These are phyloP conservation scores for Leccinum solheimii DNA, from an alignment of 1,284 basidiomycete genomes.

Conservation along the genomic window DNA sequence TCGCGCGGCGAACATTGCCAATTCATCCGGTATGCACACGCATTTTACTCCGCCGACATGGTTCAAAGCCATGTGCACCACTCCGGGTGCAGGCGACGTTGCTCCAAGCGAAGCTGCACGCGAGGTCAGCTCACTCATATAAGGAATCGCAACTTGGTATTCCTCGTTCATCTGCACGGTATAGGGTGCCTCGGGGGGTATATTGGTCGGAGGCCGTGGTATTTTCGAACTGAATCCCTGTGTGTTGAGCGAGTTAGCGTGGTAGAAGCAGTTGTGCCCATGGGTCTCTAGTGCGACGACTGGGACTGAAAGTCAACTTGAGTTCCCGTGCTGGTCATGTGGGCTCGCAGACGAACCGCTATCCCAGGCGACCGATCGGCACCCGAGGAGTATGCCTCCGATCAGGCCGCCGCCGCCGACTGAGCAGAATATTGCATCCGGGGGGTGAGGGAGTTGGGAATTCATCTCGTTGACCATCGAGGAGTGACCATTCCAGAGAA, in stretches of 20 bases:
- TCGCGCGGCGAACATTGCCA: conserved; percentile 60
- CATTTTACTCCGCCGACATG: conserved; percentile 55
- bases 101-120: conserved; percentile 71
- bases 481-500: conserved; percentile 71
- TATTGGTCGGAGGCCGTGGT: conserved; percentile 23
- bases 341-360: conserved; percentile 46
- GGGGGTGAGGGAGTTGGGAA: conserved; percentile 52
- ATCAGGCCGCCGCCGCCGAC: conserved; percentile 74
- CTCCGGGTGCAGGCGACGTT: conserved; percentile 56
- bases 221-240: conserved; percentile 40
- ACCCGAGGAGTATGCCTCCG: conserved; percentile 67
- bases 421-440: conserved; percentile 73
- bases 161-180: conserved; percentile 39
- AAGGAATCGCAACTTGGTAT: conserved; percentile 52
- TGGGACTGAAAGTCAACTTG: conserved; percentile 46
- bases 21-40: conserved; percentile 62
- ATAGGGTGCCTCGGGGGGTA: conserved; percentile 32
- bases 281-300: conserved; percentile 66
- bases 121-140: conserved; percentile 57
- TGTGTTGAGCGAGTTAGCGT: conserved; percentile 62
- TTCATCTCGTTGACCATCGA: conserved; percentile 67
- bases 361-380: conserved; percentile 60
- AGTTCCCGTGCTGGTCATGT: conserved; percentile 6
- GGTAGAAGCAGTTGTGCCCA: conserved; percentile 72
- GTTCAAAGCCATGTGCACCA: conserved; percentile 63